These are phyloP conservation scores for Anthoceros angustus DNA, from an alignment of 225 moss, liverwort and hornwort genomes.

Conservation along the genomic window DNA sequence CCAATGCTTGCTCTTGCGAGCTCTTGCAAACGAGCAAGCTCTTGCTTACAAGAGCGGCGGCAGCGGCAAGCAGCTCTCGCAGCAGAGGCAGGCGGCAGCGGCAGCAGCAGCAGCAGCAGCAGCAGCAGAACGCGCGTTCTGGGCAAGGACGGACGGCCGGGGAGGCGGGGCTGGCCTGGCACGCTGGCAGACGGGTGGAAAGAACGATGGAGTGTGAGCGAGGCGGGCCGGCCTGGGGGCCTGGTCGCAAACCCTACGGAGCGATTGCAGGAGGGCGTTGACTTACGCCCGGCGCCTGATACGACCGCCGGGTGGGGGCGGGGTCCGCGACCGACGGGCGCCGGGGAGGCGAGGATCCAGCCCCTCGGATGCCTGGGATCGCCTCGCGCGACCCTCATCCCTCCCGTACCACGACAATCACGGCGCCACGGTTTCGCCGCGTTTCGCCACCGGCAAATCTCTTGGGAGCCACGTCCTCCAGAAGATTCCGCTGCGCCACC, in stretches of 20 bases:
- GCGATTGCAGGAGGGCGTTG: background rate
- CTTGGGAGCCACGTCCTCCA: constrained; percentile 2
- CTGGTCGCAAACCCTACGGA: constrained; percentile 1
- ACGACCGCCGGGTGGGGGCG: background rate
- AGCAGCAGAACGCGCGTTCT: background rate
- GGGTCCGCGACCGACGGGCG: no score
- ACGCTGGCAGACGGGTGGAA: no score
- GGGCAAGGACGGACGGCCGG: no score
- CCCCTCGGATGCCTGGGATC: background rate
- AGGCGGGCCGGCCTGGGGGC: background rate
- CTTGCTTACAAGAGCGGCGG: background rate
- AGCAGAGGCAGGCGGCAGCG: background rate
- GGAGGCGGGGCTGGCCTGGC: no score
- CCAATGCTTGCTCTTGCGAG: no score
- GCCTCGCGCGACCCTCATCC: background rate
- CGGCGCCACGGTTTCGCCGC: background rate
- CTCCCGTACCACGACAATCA: constrained; percentile 4
- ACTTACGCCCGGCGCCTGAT: background rate
- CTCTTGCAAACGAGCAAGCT: background rate
- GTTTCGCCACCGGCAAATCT: background rate
- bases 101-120: background rate
- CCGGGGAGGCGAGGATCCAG: no score
- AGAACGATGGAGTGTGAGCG: background rate
- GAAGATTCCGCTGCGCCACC: background rate
- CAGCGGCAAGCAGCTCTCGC: background rate